Percentiles rank a stretch among this genome's conserved stretches.
Conservation (phyloP, 495 filamentous ascomycete genomes). For the Hypoxylon crocopeplum region DNA sequence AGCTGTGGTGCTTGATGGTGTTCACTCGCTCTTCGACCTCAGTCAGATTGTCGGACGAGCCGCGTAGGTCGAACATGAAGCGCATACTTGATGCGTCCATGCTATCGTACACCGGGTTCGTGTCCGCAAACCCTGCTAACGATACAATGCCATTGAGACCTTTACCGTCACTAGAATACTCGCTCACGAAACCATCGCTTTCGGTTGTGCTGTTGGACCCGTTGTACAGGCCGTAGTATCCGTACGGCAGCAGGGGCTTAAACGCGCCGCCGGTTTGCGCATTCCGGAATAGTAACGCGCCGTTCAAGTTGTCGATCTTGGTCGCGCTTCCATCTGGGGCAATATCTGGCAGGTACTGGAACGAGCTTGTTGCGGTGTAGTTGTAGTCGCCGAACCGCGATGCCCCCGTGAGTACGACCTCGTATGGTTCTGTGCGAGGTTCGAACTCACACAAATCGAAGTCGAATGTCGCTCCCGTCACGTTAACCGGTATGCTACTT, state of each 20-base stretch:
- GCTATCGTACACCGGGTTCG: conserved; percentile 58
- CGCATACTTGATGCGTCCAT: conserved; percentile 64
- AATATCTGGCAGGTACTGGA: conserved; percentile 65
- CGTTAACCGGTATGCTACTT: conserved; percentile 51
- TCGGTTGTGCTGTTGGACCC: conserved; percentile 57
- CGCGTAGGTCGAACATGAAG: conserved; percentile 70
- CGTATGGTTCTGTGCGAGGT: conserved; percentile 56
- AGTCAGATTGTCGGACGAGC: conserved; percentile 64
- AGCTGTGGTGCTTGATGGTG: conserved; percentile 56
- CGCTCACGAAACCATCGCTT: conserved; percentile 50
- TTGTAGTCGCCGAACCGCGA: conserved; percentile 44
- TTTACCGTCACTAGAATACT: conserved; percentile 58
- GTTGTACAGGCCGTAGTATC: conserved; percentile 67
- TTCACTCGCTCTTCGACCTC: conserved; percentile 60
- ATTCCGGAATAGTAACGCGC: conserved; percentile 57
- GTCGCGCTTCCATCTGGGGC: conserved; percentile 62
- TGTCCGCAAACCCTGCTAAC: conserved; percentile 46
- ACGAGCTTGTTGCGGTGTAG: conserved; percentile 49
- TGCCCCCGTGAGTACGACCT: conserved; percentile 47
- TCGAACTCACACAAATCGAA: conserved; percentile 56
- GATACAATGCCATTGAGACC: conserved; percentile 54
- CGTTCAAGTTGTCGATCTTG: conserved; percentile 67
- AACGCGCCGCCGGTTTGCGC: conserved; percentile 43
- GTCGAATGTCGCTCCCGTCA: conserved; percentile 52
- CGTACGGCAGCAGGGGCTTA: conserved; percentile 65